phyloP scores from a whole-genome alignment of 2,329 filamentous ascomycete genomes.

The Hypomyces perniciosus region DNA sequence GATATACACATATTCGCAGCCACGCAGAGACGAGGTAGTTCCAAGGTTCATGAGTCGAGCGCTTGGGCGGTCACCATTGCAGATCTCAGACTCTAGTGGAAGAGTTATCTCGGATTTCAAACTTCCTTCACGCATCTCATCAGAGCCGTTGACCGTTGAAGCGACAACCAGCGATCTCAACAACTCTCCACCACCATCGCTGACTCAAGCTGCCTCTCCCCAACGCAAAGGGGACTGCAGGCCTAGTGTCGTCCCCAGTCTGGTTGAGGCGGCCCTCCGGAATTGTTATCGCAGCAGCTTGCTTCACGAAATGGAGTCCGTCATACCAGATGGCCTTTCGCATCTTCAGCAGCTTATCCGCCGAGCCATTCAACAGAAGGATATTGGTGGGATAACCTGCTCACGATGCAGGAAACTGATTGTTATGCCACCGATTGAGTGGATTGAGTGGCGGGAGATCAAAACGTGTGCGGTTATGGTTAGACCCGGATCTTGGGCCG shows the following conservation, averaged over 20 bases:
- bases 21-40: neutral
- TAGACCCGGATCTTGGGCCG: neutral
- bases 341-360: constrained; percentile 37
- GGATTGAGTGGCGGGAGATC: constrained; percentile 57
- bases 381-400: constrained; percentile 45
- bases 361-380: constrained; percentile 34
- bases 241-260: constrained; percentile 38
- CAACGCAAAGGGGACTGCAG: constrained; percentile 13
- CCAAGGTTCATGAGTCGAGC: constrained; percentile 21
- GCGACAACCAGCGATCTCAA: constrained; percentile 1
- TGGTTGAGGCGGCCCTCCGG: constrained; percentile 46
- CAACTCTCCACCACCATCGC: constrained; percentile 4
- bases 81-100: constrained; percentile 26
- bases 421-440: constrained; percentile 48
- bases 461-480: constrained; percentile 15
- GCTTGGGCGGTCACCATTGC: constrained; percentile 27
- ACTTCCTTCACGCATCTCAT: constrained; percentile 19
- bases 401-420: constrained; percentile 44
- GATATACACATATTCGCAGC: neutral
- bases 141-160: constrained; percentile 20
- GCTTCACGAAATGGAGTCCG: constrained; percentile 35
- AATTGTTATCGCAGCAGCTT: constrained; percentile 39
- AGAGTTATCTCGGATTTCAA: constrained; percentile 25
- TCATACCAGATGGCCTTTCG: constrained; percentile 36
- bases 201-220: constrained; percentile 5